phyloP scores from a whole-genome alignment of 2,329 filamentous ascomycete species.

The Fusarium globosum region DNA sequence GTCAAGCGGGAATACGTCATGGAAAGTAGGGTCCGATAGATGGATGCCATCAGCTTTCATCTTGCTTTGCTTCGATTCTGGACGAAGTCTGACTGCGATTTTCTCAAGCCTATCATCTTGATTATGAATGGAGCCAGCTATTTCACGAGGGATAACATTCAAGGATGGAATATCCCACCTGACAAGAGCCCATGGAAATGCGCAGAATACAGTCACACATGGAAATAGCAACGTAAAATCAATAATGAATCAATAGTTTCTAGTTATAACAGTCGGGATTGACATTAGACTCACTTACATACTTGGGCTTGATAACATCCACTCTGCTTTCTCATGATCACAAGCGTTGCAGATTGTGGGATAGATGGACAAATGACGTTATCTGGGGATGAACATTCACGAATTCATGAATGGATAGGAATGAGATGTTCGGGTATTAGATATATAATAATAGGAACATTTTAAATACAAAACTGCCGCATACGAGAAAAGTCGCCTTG shows the following conservation, averaged over 20 bases:
- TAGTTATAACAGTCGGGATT: not conserved
- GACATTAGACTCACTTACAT: no score
- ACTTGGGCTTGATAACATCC: not conserved
- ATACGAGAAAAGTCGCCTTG: not conserved
- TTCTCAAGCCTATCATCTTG: not conserved
- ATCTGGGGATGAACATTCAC: not conserved
- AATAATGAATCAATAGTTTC: not conserved
- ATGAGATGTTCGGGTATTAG: not conserved
- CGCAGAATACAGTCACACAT: no score
- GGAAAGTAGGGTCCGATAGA: not conserved
- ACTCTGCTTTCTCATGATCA: not conserved
- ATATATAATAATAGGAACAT: rapidly evolving
- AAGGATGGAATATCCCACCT: not conserved
- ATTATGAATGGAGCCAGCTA: not conserved
- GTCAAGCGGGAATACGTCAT: rapidly evolving
- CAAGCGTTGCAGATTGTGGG: not conserved
- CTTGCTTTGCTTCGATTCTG: not conserved
- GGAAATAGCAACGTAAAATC: not conserved
- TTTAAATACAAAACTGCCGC: not conserved
- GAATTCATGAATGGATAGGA: not conserved
- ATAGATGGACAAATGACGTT: not conserved
- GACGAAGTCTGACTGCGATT: not conserved
- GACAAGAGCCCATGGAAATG: not conserved
- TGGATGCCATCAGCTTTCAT: not conserved
- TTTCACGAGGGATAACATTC: not conserved